phyloP scores from a whole-genome alignment of 2,329 filamentous ascomycete genomes.

The Paraphoma sp. region DNA sequence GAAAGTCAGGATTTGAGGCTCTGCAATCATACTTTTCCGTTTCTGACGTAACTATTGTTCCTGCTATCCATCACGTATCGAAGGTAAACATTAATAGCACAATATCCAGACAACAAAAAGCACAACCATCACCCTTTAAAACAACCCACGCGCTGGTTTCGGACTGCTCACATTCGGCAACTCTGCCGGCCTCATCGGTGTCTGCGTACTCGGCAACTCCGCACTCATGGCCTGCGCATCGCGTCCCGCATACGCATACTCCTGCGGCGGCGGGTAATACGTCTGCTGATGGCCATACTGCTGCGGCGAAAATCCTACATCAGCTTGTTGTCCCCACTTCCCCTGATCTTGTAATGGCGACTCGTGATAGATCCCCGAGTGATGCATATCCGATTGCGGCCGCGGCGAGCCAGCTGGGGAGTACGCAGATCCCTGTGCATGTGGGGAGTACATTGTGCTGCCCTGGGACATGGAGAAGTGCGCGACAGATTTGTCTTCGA shows the following conservation, averaged over 20 bases:
- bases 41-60: no score
- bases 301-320: not conserved
- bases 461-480: constrained; percentile 7
- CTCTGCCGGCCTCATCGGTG: constrained; percentile 3
- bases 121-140: not conserved
- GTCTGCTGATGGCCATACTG: constrained; percentile 2
- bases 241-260: not conserved
- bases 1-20: no score
- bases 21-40: no score
- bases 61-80: no score
- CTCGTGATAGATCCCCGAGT: not conserved
- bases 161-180: constrained; percentile 6
- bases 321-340: not conserved
- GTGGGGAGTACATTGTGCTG: constrained; percentile 14
- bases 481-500: constrained; percentile 2
- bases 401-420: constrained; percentile 14
- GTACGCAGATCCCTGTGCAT: constrained; percentile 12
- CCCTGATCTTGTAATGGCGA: not conserved
- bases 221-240: constrained; percentile 1
- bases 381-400: constrained; percentile 1
- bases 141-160: not conserved
- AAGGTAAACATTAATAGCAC: no score
- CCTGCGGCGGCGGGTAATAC: constrained; percentile 9
- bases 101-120: no score
- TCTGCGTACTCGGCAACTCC: constrained; percentile 7